These are phyloP conservation scores for Moniliella sp. DNA, from an alignment of 1,284 basidiomycete genomes.

Conservation along the genomic window DNA sequence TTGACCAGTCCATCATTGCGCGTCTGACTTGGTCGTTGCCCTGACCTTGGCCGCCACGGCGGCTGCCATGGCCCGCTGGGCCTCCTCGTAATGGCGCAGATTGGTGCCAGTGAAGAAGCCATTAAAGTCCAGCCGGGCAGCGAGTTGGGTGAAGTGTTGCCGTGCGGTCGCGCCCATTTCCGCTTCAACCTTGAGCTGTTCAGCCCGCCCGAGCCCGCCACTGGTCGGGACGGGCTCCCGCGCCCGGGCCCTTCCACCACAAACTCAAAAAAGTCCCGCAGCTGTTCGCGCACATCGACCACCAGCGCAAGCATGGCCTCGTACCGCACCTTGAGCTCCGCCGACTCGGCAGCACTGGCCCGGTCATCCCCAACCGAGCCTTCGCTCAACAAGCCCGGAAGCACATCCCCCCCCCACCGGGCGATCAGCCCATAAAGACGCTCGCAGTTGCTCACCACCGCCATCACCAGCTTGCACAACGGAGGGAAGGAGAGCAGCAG, in stretches of 20 bases:
- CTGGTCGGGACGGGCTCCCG: too few species aligned
- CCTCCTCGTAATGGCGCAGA: too few species aligned
- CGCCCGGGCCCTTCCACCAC: slow-evolving; percentile 3
- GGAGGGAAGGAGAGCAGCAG: slow-evolving; percentile 50
- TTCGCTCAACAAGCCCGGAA: slow-evolving; percentile 59
- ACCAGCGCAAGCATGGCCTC: slow-evolving; percentile 50
- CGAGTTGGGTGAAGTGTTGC: too few species aligned
- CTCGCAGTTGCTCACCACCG: slow-evolving; percentile 59
- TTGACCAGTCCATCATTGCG: too few species aligned
- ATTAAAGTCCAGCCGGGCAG: too few species aligned
- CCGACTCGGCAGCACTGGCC: slow-evolving; percentile 36
- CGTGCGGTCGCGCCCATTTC: too few species aligned
- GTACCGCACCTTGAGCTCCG: slow-evolving; percentile 50
- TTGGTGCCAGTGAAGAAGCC: too few species aligned
- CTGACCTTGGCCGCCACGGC: too few species aligned
- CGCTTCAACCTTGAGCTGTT: too few species aligned
- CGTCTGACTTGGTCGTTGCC: too few species aligned
- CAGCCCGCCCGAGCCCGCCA: too few species aligned
- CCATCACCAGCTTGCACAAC: slow-evolving; percentile 43
- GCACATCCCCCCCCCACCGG: slow-evolving; percentile 71
- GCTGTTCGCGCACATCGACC: slow-evolving; percentile 38
- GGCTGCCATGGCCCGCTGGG: too few species aligned
- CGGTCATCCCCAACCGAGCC: slow-evolving; percentile 44
- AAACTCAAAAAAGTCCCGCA: slow-evolving; percentile 7
- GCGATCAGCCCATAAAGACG: slow-evolving; percentile 55